phyloP scores from a whole-genome alignment of 495 filamentous ascomycete genomes.

The Massariosphaeria phaeospora region DNA sequence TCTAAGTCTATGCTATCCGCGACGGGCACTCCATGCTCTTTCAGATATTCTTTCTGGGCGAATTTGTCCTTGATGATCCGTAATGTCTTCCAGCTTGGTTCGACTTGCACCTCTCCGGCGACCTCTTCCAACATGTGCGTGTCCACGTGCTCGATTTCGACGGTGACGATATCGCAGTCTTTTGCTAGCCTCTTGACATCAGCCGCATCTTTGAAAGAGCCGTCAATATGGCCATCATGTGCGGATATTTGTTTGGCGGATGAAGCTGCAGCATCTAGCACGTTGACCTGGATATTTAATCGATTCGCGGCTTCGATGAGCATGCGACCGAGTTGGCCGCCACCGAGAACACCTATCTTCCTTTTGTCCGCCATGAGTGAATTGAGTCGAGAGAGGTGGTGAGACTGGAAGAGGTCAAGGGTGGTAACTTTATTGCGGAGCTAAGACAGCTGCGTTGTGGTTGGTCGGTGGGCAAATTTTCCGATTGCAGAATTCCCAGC shows the following conservation, averaged over 20 bases:
- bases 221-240: conserved; percentile 66
- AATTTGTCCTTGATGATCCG: conserved; percentile 95
- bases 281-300: conserved; percentile 71
- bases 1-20: conserved; percentile 59
- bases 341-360: conserved; percentile 61
- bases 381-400: too few relatives aligned
- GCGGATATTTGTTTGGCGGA: conserved; percentile 90
- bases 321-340: conserved; percentile 88
- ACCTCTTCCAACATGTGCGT: conserved; percentile 87
- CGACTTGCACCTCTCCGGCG: conserved; percentile 54
- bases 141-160: conserved; percentile 98
- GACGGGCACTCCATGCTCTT: conserved; percentile 60
- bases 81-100: conserved; percentile 85
- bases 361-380: conserved; percentile 13
- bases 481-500: background rate
- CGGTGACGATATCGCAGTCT: conserved; percentile 76
- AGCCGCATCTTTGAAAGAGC: conserved; percentile 76
- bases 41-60: conserved; percentile 79
- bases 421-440: background rate
- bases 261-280: conserved; percentile 73
- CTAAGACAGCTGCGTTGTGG: background rate
- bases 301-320: conserved; percentile 86
- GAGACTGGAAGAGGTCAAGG: background rate
- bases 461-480: background rate
- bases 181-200: conserved; percentile 73